Evolutionary conservation across 352 stramenopile genomes (phyloP).

Genomic region (Thraustotheca clavata): DNA sequence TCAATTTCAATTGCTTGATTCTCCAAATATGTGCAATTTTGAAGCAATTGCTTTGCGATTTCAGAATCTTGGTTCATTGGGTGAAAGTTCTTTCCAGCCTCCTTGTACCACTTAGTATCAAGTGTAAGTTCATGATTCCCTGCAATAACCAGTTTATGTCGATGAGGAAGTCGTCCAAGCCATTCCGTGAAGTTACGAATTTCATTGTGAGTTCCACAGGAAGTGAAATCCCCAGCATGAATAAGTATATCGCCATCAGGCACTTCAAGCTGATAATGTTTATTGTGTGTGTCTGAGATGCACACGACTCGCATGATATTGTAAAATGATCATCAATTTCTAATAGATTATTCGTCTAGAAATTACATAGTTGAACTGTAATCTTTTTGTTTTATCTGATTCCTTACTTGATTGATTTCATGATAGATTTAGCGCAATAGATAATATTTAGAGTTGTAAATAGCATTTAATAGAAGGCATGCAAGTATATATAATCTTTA

Average conservation of each 20-base stretch:
- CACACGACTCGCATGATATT: conserved; percentile 53
- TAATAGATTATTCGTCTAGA: too few relatives aligned
- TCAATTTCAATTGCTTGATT: conserved; percentile 59
- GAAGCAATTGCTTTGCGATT: conserved; percentile 37
- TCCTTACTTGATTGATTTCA: too few relatives aligned
- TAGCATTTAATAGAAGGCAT: not conserved
- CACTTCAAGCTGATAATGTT: conserved; percentile 26
- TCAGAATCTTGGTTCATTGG: conserved; percentile 53
- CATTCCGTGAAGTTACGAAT: conserved; percentile 71
- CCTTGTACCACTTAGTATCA: conserved; percentile 56
- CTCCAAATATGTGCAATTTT: conserved; percentile 57
- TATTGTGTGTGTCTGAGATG: conserved; percentile 49
- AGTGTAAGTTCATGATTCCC: conserved; percentile 79
- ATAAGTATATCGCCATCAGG: conserved; percentile 78
- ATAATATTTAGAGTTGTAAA: too few relatives aligned
- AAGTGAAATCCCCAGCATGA: conserved; percentile 87
- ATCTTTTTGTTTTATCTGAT: too few relatives aligned
- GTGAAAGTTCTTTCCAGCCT: conserved; percentile 32
- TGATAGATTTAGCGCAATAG: too few relatives aligned
- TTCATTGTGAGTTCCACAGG: conserved; percentile 56
- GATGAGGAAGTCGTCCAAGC: conserved; percentile 61
- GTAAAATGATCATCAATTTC: too few relatives aligned
- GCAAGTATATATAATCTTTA: conserved; percentile 5
- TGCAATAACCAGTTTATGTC: conserved; percentile 68
- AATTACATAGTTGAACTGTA: too few relatives aligned